These are phyloP conservation scores for Bassia scoparia DNA, from an alignment of 148 eudicot genomes.

Conservation along the genomic window DNA sequence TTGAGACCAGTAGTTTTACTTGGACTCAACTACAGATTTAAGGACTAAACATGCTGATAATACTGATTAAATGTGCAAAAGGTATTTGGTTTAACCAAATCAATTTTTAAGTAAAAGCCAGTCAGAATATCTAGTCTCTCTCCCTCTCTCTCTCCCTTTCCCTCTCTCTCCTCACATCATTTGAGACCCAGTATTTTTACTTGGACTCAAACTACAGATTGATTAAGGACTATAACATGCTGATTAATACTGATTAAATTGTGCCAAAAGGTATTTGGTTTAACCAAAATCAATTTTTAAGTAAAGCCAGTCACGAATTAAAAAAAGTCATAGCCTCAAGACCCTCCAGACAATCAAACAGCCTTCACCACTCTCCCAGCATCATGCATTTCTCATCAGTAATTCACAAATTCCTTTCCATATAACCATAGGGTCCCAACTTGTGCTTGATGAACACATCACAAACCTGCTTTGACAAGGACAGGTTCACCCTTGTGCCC, in stretches of 20 bases:
- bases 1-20: no score
- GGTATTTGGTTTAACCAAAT: no score
- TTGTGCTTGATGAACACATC: slow-evolving; percentile 53
- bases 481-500: slow-evolving; percentile 81
- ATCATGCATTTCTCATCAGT: slow-evolving; percentile 66
- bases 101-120: no score
- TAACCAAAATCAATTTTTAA: not conserved
- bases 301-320: not conserved
- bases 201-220: no score
- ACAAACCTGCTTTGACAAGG: slow-evolving; percentile 64
- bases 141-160: no score
- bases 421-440: slow-evolving; percentile 84
- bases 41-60: no score
- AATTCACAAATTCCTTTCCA: slow-evolving; percentile 72
- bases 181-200: no score
- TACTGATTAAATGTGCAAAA: no score
- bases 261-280: not conserved
- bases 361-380: slow-evolving; percentile 70
- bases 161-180: no score
- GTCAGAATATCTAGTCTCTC: no score
- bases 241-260: not conserved
- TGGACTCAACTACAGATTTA: no score
- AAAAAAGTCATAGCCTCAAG: slow-evolving; percentile 69
- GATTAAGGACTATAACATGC: no score
- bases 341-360: slow-evolving; percentile 68